Conservation (phyloP, 1,284 basidiomycete species). For the Tremellales sp. region DNA sequence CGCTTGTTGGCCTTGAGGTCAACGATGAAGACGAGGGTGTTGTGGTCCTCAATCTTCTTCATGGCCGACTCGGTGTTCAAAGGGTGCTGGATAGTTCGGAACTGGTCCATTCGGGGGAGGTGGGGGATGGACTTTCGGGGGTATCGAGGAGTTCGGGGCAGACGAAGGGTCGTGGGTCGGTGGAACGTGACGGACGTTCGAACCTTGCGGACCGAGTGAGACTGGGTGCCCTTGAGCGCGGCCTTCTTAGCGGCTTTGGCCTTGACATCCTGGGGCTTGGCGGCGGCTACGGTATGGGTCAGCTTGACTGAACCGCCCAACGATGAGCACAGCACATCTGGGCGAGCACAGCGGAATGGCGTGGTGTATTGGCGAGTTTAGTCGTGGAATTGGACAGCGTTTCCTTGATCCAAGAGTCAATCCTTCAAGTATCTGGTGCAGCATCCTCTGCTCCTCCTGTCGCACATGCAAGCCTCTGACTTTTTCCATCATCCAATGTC, state of each 20-base stretch:
- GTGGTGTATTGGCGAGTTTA: background rate
- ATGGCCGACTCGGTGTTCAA: slow-evolving; percentile 58
- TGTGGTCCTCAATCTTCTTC: slow-evolving; percentile 98
- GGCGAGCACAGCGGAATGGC: background rate
- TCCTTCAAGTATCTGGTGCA: too few relatives aligned
- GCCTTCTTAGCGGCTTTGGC: slow-evolving; percentile 96
- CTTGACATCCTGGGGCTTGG: slow-evolving; percentile 60
- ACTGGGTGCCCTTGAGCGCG: slow-evolving; percentile 79
- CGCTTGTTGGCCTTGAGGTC: slow-evolving; percentile 96
- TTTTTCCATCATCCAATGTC: too few relatives aligned
- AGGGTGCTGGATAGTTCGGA: slow-evolving; percentile 81
- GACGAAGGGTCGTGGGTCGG: slow-evolving; percentile 89
- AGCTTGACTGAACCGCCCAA: too few relatives aligned
- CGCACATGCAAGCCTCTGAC: too few relatives aligned
- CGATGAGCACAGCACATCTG: too few relatives aligned
- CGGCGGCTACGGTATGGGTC: too few relatives aligned
- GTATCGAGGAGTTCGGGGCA: slow-evolving; percentile 83
- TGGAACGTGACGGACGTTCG: slow-evolving; percentile 89
- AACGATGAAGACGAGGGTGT: slow-evolving; percentile 97
- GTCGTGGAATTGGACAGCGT: background rate
- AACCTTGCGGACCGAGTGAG: slow-evolving; percentile 74
- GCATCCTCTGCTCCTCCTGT: too few relatives aligned
- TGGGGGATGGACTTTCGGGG: slow-evolving; percentile 90
- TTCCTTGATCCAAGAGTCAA: too few relatives aligned
- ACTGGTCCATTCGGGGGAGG: slow-evolving; percentile 96